A percentile compares a stretch with the other conserved stretches of the same genome.
Conservation (phyloP, 192 early-diverging fungal species). For the Backusella australiensis region DNA sequence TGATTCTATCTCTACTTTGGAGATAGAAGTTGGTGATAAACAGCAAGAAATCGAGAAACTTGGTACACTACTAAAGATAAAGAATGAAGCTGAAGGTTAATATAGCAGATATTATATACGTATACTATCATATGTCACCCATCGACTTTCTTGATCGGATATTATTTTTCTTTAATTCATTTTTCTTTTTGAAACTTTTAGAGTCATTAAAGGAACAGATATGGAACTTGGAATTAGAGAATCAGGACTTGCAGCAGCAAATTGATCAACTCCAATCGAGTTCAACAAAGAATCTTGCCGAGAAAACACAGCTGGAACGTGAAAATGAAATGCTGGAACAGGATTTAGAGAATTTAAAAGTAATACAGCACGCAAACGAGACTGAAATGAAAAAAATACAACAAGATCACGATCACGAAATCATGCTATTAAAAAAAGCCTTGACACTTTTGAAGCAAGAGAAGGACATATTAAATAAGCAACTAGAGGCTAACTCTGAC, state of each 20-base stretch:
- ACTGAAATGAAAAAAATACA: background rate
- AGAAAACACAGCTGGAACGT: background rate
- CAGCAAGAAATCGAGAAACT: background rate
- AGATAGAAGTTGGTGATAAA: background rate
- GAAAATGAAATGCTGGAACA: background rate
- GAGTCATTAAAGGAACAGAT: background rate
- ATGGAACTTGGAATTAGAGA: background rate
- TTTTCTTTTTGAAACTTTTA: background rate
- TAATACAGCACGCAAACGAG: background rate
- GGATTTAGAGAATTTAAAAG: background rate
- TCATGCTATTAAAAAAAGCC: background rate
- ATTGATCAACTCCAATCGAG: background rate
- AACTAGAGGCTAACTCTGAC: background rate
- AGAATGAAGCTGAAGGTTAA: background rate
- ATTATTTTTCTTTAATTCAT: background rate
- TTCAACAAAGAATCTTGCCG: background rate
- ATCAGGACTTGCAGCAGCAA: background rate
- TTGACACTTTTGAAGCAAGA: background rate
- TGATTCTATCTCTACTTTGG: background rate
- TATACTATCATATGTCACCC: background rate
- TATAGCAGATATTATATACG: background rate
- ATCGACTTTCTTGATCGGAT: background rate
- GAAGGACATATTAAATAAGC: background rate
- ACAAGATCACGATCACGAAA: background rate
- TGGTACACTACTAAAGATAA: background rate